These are phyloP conservation scores for Termitomyces sp. DNA, from an alignment of 768 basidiomycete species.

Conservation along the genomic window DNA sequence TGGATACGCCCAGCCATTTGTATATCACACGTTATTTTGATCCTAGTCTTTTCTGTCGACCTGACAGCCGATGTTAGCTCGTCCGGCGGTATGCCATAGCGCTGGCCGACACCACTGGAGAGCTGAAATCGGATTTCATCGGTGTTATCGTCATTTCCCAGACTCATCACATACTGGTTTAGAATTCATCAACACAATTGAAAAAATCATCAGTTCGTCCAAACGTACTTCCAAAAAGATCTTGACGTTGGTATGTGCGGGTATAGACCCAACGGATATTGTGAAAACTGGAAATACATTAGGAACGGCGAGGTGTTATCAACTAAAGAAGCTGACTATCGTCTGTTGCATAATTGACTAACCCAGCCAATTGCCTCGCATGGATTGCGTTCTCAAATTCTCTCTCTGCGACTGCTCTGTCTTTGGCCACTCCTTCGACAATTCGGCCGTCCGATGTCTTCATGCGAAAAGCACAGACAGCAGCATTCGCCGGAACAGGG, in stretches of 20 bases:
- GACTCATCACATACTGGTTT: slow-evolving; percentile 44
- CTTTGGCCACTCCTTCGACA: slow-evolving; percentile 41
- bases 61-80: slow-evolving; percentile 26
- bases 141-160: slow-evolving; percentile 41
- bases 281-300: slow-evolving; percentile 39
- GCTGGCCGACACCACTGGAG: slow-evolving; percentile 41
- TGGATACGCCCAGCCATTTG: slow-evolving; percentile 43
- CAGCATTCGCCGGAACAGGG: slow-evolving; percentile 50
- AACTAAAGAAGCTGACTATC: slow-evolving; percentile 34
- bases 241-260: slow-evolving; percentile 31
- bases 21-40: slow-evolving; percentile 37
- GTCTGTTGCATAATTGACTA: slow-evolving; percentile 44
- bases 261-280: slow-evolving; percentile 52
- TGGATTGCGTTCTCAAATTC: slow-evolving; percentile 34
- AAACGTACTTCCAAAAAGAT: slow-evolving; percentile 36
- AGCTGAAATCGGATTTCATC: slow-evolving; percentile 51
- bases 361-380: slow-evolving; percentile 34
- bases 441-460: slow-evolving; percentile 34
- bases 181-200: neutral
- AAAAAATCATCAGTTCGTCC: neutral
- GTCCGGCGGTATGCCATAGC: slow-evolving; percentile 44
- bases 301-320: neutral
- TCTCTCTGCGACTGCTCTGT: slow-evolving; percentile 35
- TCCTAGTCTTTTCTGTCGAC: slow-evolving; percentile 24
- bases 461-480: slow-evolving; percentile 51